Conservation (phyloP, 306 rosid species). For the Styphnolobium japonicum region DNA sequence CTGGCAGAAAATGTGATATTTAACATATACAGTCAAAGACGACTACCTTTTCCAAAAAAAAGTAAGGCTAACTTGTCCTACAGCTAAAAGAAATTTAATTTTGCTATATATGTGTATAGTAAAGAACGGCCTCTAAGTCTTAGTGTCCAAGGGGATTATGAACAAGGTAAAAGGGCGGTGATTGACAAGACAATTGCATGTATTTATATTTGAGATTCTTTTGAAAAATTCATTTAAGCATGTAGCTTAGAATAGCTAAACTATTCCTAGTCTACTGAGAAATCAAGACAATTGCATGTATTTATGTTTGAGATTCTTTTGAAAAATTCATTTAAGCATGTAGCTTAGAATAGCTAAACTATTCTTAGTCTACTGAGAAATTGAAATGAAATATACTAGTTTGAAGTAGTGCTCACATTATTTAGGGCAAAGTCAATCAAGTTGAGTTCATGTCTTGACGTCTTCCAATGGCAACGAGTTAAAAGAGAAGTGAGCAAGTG, state of each 20-base stretch:
- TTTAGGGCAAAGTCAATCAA: conserved; percentile 7
- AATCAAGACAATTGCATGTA: neutral
- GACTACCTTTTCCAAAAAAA: neutral
- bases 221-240: neutral
- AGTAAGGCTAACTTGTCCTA: neutral
- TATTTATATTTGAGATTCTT: neutral
- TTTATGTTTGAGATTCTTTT: neutral
- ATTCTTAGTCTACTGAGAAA: neutral
- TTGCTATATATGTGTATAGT: neutral
- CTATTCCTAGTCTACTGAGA: neutral
- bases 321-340: neutral
- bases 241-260: neutral
- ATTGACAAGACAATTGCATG: neutral
- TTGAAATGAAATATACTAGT: neutral
- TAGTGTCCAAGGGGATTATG: neutral
- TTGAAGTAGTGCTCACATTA: neutral
- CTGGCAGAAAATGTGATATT: neutral
- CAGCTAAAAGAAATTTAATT: neutral
- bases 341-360: neutral
- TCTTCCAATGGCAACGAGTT: neutral
- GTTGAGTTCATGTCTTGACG: neutral
- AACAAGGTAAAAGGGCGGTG: conserved; percentile 21
- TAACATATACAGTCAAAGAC: neutral
- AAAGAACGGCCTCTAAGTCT: neutral
- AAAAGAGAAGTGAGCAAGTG: neutral